A percentile compares a stretch with the other conserved stretches of the same genome.
phyloP scores from a whole-genome alignment of 345 rosid species.

The Pistacia atlantica region DNA sequence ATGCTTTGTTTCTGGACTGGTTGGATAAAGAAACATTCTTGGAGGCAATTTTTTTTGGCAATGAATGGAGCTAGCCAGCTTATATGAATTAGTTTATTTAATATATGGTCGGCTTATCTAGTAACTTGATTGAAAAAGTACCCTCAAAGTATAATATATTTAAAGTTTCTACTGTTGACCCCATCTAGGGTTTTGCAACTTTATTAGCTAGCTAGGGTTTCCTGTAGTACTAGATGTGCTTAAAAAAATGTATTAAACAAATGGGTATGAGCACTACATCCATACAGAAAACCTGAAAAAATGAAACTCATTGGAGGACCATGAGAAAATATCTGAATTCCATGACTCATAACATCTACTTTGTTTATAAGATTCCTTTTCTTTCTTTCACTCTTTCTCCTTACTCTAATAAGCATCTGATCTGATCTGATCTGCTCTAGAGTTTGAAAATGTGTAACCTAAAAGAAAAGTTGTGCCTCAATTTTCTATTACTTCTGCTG shows the following conservation, averaged over 20 bases:
- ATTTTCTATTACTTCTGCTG: neutral
- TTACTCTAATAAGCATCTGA: slow-evolving; percentile 8
- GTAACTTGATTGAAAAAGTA: neutral
- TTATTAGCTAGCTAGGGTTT: slow-evolving; percentile 14
- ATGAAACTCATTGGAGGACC: neutral
- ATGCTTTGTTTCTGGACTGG: neutral
- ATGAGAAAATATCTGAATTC: neutral
- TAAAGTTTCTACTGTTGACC: neutral
- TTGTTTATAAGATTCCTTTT: slow-evolving; percentile 3
- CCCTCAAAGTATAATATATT: neutral
- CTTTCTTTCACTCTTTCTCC: neutral
- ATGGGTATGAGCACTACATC: neutral
- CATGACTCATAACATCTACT: neutral
- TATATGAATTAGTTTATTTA: neutral
- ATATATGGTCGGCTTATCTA: slow-evolving; percentile 10
- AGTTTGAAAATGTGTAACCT: neutral
- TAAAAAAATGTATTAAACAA: slow-evolving; percentile 4
- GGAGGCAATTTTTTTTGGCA: neutral
- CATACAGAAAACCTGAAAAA: neutral
- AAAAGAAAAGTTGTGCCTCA: neutral
- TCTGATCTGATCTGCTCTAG: slow-evolving; percentile 17
- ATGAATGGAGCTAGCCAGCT: neutral
- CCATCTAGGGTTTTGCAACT: slow-evolving; percentile 22
- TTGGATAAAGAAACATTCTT: neutral
- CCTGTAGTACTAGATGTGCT: neutral